These are phyloP conservation scores for Diaporthe nobilis DNA, from an alignment of 2,329 filamentous ascomycete species.

Conservation along the genomic window DNA sequence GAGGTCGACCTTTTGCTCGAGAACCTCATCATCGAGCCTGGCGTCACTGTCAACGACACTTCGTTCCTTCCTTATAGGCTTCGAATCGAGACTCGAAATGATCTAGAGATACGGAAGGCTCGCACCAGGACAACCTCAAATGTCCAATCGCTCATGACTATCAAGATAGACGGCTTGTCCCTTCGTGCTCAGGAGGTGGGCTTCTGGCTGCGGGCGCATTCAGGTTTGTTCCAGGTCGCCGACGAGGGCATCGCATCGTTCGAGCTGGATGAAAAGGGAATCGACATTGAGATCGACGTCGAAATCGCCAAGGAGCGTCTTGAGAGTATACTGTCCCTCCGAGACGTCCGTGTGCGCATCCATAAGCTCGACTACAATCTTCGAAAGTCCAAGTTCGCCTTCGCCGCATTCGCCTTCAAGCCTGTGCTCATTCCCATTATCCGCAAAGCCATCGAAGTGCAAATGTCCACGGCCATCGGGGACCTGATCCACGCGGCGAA, in stretches of 20 bases:
- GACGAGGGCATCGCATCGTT: slow-evolving; percentile 91
- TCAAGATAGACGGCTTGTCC: slow-evolving; percentile 87
- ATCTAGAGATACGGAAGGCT: slow-evolving; percentile 87
- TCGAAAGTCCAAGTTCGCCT: slow-evolving; percentile 80
- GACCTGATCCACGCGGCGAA: slow-evolving; percentile 81
- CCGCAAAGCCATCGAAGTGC: slow-evolving; percentile 82
- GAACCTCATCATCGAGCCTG: slow-evolving; percentile 91
- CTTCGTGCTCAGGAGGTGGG: slow-evolving; percentile 89
- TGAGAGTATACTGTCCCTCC: slow-evolving; percentile 85
- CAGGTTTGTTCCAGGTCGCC: slow-evolving; percentile 79
- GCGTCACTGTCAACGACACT: slow-evolving; percentile 84
- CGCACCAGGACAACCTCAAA: slow-evolving; percentile 76
- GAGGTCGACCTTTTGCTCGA: slow-evolving; percentile 89
- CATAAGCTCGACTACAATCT: slow-evolving; percentile 89
- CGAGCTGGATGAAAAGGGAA: slow-evolving; percentile 85
- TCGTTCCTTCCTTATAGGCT: slow-evolving; percentile 92
- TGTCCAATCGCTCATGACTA: slow-evolving; percentile 79
- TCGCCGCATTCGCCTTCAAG: slow-evolving; percentile 86
- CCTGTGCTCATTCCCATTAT: slow-evolving; percentile 86
- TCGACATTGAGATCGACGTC: slow-evolving; percentile 88
- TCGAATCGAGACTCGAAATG: slow-evolving; percentile 86
- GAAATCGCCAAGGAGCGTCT: slow-evolving; percentile 84
- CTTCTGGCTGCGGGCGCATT: slow-evolving; percentile 88
- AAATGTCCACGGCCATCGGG: slow-evolving; percentile 80
- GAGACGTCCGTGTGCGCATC: slow-evolving; percentile 82